Percentiles rank a stretch among this genome's conserved stretches.
Conservation (phyloP, 352 stramenopile species). For the Globisporangium echinulatum region DNA sequence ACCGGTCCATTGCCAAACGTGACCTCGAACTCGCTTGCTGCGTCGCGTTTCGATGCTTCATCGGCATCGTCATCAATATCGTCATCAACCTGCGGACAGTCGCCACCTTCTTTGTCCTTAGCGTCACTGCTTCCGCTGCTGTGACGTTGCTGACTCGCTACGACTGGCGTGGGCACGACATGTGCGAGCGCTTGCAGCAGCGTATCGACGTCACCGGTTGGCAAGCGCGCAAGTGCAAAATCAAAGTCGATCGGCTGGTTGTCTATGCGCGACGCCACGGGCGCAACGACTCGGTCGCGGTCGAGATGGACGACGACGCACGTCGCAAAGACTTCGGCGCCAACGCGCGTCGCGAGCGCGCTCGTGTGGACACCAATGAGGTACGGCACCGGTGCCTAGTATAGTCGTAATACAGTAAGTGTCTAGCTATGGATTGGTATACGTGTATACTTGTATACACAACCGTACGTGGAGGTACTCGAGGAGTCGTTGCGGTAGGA, state of each 20-base stretch:
- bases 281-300: slow-evolving; percentile 77
- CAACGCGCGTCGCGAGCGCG: slow-evolving; percentile 63
- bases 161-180: slow-evolving; percentile 25
- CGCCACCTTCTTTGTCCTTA: neutral
- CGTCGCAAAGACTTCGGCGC: slow-evolving; percentile 68
- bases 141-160: neutral
- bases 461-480: slow-evolving; percentile 66
- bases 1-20: slow-evolving; percentile 66
- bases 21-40: slow-evolving; percentile 44
- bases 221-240: slow-evolving; percentile 42
- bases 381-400: slow-evolving; percentile 72
- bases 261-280: slow-evolving; percentile 51
- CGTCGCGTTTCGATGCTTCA: neutral
- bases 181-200: slow-evolving; percentile 28
- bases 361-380: slow-evolving; percentile 83
- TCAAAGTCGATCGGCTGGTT: slow-evolving; percentile 54
- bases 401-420: neutral
- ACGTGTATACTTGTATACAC: neutral
- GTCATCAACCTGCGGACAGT: neutral
- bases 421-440: neutral
- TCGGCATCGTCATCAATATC: slow-evolving; percentile 5
- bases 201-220: slow-evolving; percentile 33
- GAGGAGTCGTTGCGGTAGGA: slow-evolving; percentile 75
- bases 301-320: slow-evolving; percentile 82
- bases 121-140: neutral